Conservation (phyloP, 225 moss, liverwort and hornwort species). For the Asterella californica region DNA sequence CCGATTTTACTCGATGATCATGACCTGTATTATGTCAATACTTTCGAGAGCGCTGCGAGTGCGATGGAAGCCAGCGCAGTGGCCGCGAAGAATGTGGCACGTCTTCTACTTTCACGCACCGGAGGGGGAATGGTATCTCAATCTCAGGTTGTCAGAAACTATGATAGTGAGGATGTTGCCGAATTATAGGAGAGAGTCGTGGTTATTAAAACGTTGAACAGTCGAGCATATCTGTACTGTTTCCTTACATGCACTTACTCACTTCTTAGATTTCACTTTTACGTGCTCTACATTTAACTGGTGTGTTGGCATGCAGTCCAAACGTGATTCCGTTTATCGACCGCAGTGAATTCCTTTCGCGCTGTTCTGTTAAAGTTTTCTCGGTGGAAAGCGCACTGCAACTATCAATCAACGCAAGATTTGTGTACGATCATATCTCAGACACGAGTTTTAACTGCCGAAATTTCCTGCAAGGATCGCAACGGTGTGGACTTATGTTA, state of each 20-base stretch:
- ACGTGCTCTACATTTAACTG: not conserved
- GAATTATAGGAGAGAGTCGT: constrained; percentile 6
- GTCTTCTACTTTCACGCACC: constrained; percentile 64
- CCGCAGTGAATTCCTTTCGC: not conserved
- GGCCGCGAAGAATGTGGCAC: constrained; percentile 80
- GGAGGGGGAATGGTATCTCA: constrained; percentile 22
- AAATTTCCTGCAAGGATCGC: too few species aligned
- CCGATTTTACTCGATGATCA: constrained; percentile 69
- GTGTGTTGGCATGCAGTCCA: not conserved
- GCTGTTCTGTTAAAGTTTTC: too few species aligned
- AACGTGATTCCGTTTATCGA: not conserved
- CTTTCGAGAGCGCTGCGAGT: constrained; percentile 93
- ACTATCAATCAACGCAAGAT: too few species aligned
- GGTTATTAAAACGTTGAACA: not conserved
- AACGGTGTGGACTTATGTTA: too few species aligned
- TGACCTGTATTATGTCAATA: constrained; percentile 83
- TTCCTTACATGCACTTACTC: too few species aligned
- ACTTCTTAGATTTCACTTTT: not conserved
- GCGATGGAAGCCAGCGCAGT: constrained; percentile 88
- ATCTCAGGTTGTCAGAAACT: not conserved
- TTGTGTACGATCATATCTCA: too few species aligned
- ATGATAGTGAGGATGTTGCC: constrained; percentile 4
- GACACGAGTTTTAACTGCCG: too few species aligned
- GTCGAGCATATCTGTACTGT: not conserved
- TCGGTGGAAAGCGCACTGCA: too few species aligned